Conservation (phyloP, 257 asterid species). For the Sherardia arvensis region DNA sequence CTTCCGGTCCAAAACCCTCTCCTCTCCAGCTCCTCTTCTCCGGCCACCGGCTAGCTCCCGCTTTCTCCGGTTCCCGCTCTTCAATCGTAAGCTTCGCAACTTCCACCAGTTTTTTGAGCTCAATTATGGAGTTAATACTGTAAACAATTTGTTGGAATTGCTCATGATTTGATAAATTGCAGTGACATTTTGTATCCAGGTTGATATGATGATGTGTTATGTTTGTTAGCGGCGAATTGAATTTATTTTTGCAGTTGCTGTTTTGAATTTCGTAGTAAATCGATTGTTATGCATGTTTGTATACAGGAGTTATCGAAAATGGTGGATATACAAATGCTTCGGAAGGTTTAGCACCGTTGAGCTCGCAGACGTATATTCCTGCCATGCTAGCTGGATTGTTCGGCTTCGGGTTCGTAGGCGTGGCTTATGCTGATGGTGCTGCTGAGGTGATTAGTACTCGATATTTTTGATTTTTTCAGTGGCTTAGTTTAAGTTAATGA, state of each 20-base stretch:
- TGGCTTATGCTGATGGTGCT: not conserved
- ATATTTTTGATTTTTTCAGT: no score
- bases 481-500: not conserved
- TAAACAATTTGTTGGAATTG: not conserved
- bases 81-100: not conserved
- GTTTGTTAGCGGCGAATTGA: not conserved
- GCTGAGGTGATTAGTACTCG: not conserved
- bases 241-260: no score
- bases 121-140: not conserved
- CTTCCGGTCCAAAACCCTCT: not conserved
- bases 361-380: not conserved
- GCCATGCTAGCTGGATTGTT: not conserved
- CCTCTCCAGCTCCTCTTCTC: not conserved
- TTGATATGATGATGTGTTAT: not conserved
- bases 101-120: not conserved
- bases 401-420: not conserved
- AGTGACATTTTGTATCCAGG: not conserved
- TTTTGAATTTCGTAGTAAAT: not conserved
- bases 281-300: not conserved
- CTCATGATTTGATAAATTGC: not conserved
- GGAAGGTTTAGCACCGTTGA: not conserved
- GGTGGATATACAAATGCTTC: not conserved
- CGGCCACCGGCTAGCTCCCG: not conserved
- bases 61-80: not conserved
- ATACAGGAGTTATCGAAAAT: not conserved